Percentiles rank a stretch among this genome's conserved stretches.
Conservation (phyloP, 441 rosid genomes). For the Aquilaria agallochum region DNA sequence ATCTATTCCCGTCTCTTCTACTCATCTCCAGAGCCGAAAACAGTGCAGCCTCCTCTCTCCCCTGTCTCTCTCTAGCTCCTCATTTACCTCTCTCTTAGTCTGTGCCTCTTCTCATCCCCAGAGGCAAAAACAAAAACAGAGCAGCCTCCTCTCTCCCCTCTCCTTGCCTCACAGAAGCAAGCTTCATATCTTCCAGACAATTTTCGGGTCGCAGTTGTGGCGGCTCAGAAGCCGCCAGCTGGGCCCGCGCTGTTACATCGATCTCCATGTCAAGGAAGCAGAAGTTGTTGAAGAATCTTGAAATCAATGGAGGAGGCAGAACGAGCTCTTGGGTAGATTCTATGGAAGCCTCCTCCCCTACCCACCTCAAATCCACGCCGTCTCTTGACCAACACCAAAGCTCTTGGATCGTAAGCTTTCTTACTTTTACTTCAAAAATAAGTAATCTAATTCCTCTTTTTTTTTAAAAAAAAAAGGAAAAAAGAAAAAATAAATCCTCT, state of each 20-base stretch:
- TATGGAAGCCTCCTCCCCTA: conserved; percentile 88
- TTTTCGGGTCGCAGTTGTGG: conserved; percentile 37
- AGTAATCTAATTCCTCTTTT: neutral
- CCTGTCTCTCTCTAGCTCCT: conserved; percentile 16
- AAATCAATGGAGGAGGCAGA: conserved; percentile 60
- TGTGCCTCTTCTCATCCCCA: too few relatives aligned
- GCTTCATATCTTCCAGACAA: conserved; percentile 14
- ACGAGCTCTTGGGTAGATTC: conserved; percentile 81
- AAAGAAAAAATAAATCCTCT: neutral
- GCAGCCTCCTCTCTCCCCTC: too few relatives aligned
- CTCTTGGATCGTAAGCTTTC: conserved; percentile 62
- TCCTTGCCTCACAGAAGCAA: too few relatives aligned
- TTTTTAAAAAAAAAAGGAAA: neutral
- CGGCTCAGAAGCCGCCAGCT: conserved; percentile 70
- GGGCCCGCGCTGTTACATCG: conserved; percentile 33
- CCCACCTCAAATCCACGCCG: conserved; percentile 57
- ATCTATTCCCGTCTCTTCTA: neutral
- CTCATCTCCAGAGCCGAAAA: neutral
- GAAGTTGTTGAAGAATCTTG: conserved; percentile 55
- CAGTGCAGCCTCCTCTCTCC: conserved; percentile 26
- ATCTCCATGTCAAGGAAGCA: conserved; percentile 45
- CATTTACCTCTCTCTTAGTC: too few relatives aligned
- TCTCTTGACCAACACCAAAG: conserved; percentile 34
- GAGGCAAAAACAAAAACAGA: too few relatives aligned
- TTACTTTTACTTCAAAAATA: neutral